phyloP scores from a whole-genome alignment of 306 rosid genomes.

The Delonix regia region DNA sequence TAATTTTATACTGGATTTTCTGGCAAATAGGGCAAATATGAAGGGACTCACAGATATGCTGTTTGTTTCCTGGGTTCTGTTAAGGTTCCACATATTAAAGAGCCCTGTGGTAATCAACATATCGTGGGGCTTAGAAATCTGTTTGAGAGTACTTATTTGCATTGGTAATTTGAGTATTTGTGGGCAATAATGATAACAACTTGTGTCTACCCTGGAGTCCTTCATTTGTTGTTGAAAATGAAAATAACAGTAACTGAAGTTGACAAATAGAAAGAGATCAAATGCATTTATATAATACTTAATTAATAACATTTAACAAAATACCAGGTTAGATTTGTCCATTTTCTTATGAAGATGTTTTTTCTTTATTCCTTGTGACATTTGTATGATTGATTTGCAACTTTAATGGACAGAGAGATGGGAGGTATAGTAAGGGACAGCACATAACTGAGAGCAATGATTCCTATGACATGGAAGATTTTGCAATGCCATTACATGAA shows the following conservation, averaged over 20 bases:
- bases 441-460: slow-evolving; percentile 39
- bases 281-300: slow-evolving; percentile 15
- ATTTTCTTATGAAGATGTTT: slow-evolving; percentile 25
- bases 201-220: background rate
- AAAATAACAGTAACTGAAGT: slow-evolving; percentile 18
- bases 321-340: slow-evolving; percentile 14
- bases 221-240: slow-evolving; percentile 21
- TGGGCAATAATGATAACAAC: background rate
- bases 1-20: background rate
- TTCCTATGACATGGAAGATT: slow-evolving; percentile 70
- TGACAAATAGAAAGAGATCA: slow-evolving; percentile 20
- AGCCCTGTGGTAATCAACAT: background rate
- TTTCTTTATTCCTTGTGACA: slow-evolving; percentile 32
- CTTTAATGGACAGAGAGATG: slow-evolving; percentile 68
- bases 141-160: background rate
- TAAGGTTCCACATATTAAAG: background rate
- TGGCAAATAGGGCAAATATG: background rate
- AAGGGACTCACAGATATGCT: background rate
- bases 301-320: background rate
- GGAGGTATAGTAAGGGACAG: slow-evolving; percentile 47
- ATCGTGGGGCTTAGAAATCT: background rate
- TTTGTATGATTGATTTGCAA: slow-evolving; percentile 29
- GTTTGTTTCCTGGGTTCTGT: background rate
- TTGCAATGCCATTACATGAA: slow-evolving; percentile 85
- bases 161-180: background rate